phyloP scores from a whole-genome alignment of 1,284 basidiomycete genomes.

The Amylostereum chailletii region DNA sequence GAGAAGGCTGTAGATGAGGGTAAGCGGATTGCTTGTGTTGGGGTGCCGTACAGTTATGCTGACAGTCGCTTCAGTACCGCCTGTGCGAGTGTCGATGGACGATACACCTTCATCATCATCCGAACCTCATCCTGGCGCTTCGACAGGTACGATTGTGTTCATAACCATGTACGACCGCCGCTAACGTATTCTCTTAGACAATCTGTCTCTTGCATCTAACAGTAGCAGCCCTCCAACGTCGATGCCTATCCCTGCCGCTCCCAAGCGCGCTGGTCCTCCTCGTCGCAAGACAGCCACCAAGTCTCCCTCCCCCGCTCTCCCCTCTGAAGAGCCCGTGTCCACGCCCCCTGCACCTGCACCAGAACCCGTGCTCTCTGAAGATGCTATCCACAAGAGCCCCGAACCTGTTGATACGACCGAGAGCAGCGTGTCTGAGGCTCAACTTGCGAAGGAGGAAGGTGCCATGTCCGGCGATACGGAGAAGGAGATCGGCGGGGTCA shows the following conservation, averaged over 20 bases:
- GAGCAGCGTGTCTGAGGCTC: background rate
- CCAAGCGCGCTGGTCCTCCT: constrained; percentile 60
- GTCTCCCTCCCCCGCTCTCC: constrained; percentile 20
- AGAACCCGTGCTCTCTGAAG: background rate
- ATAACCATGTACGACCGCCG: too few species aligned
- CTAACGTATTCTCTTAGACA: background rate
- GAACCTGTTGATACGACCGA: background rate
- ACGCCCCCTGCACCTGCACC: background rate
- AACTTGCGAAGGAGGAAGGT: background rate
- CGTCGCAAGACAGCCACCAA: constrained; percentile 53
- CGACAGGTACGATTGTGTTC: too few species aligned
- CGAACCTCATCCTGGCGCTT: too few species aligned
- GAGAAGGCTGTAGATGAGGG: too few species aligned
- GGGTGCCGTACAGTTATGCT: too few species aligned
- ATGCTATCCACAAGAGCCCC: background rate
- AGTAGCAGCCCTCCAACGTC: constrained; percentile 24
- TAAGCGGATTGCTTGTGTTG: too few species aligned
- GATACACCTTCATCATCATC: too few species aligned
- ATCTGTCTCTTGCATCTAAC: constrained; percentile 17
- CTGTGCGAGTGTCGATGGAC: too few species aligned
- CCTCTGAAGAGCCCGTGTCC: constrained; percentile 3
- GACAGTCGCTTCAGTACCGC: too few species aligned
- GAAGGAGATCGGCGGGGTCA: constrained; percentile 9
- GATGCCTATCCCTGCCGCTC: constrained; percentile 70
- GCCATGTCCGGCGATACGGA: constrained; percentile 4